Percentiles rank a stretch among this genome's conserved stretches.
Evolutionary conservation across 1,284 basidiomycete genomes (phyloP).

Genomic region (Neolentinus lepideus): DNA sequence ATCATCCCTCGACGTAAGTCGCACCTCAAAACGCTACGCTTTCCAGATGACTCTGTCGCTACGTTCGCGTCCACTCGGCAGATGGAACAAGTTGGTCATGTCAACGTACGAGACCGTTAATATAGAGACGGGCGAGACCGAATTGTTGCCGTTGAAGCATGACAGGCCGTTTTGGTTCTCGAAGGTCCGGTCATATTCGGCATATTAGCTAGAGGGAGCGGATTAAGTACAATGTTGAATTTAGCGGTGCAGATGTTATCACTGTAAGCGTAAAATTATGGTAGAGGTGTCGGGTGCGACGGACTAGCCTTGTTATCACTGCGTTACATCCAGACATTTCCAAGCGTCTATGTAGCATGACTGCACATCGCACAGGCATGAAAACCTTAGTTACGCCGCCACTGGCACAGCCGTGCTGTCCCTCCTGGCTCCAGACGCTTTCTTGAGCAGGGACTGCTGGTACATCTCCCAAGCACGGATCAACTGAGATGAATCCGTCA

Average conservation of each 20-base stretch:
- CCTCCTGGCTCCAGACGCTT: background rate
- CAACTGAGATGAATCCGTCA: slow-evolving; percentile 9
- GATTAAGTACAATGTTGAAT: background rate
- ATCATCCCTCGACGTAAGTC: slow-evolving; percentile 6
- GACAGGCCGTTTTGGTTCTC: slow-evolving; percentile 92
- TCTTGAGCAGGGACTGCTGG: slow-evolving; percentile 15
- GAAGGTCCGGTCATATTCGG: slow-evolving; percentile 59
- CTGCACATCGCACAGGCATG: too few relatives aligned
- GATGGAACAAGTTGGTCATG: slow-evolving; percentile 87
- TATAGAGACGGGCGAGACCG: slow-evolving; percentile 66
- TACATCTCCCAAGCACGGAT: slow-evolving; percentile 19
- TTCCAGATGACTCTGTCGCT: slow-evolving; percentile 84
- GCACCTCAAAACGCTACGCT: slow-evolving; percentile 49
- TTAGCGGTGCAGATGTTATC: too few relatives aligned
- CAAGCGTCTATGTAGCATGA: too few relatives aligned
- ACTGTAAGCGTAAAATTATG: too few relatives aligned
- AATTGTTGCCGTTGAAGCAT: slow-evolving; percentile 71
- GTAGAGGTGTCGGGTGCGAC: too few relatives aligned
- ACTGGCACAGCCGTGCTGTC: background rate
- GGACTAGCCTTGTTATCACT: too few relatives aligned
- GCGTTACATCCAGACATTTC: too few relatives aligned
- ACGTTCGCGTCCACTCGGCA: slow-evolving; percentile 71
- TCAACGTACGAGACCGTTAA: slow-evolving; percentile 70
- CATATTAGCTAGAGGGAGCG: background rate
- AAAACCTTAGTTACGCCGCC: background rate